These are phyloP conservation scores for Calcarisporium arbuscula DNA, from an alignment of 2,329 filamentous ascomycete species.

Conservation along the genomic window DNA sequence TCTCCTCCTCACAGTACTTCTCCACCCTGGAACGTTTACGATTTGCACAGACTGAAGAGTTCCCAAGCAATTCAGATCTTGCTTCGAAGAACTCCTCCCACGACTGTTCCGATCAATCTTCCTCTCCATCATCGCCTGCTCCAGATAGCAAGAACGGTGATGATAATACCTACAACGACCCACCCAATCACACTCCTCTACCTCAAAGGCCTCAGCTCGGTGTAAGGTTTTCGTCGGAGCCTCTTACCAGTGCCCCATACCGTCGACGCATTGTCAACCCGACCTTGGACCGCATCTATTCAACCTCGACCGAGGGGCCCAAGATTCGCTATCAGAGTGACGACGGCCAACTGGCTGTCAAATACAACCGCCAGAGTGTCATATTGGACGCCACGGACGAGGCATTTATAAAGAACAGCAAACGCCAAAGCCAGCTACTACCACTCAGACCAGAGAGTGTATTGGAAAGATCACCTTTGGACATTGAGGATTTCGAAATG, in stretches of 20 bases:
- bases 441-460: conserved; percentile 11
- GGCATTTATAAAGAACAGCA: conserved; percentile 17
- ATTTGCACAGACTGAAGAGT: conserved; percentile 46
- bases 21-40: conserved; percentile 64
- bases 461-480: conserved; percentile 1
- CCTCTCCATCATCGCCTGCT: conserved; percentile 13
- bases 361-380: conserved; percentile 28
- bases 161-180: no score
- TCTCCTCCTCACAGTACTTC: conserved; percentile 53
- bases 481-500: no score
- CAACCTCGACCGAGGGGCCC: conserved; percentile 2
- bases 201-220: conserved; percentile 3
- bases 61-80: conserved; percentile 22
- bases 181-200: not conserved
- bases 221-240: conserved; percentile 11
- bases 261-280: conserved; percentile 2
- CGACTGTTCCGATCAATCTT: conserved; percentile 16
- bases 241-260: conserved; percentile 10
- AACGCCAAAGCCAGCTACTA: conserved; percentile 18
- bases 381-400: conserved; percentile 25
- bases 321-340: conserved; percentile 5
- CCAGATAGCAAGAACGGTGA: no score
- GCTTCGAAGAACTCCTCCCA: conserved; percentile 18
- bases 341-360: conserved; percentile 55
- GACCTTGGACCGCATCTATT: conserved; percentile 4